Conservation (phyloP, 768 basidiomycete species). For the Hericium rajendrae region DNA sequence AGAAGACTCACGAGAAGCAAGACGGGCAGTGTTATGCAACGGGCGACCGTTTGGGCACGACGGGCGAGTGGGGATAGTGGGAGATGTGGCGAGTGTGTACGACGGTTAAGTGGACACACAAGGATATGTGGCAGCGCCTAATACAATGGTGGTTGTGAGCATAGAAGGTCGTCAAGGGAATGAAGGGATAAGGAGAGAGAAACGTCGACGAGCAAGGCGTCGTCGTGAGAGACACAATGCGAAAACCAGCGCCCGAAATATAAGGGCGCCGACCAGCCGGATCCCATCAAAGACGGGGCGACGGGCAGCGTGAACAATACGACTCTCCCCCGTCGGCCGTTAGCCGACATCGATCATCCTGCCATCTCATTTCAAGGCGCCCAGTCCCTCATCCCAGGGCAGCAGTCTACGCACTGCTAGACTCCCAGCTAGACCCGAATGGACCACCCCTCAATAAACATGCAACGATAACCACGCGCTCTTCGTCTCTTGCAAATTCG, state of each 20-base stretch:
- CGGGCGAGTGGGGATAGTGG: slow-evolving; percentile 24
- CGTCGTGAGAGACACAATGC: slow-evolving; percentile 13
- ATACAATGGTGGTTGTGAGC: slow-evolving; percentile 15
- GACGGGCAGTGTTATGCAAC: background rate
- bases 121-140: slow-evolving; percentile 2
- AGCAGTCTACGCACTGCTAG: no score
- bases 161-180: slow-evolving; percentile 27
- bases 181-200: slow-evolving; percentile 15
- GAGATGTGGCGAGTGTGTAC: slow-evolving; percentile 1
- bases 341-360: background rate
- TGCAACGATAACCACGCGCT: no score
- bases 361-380: background rate
- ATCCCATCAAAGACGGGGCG: background rate
- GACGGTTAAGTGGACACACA: slow-evolving; percentile 6
- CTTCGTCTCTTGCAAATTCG: no score
- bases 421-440: no score
- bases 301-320: background rate
- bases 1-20: background rate
- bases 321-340: background rate
- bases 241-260: slow-evolving; percentile 22
- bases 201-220: slow-evolving; percentile 17
- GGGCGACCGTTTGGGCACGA: background rate
- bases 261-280: slow-evolving; percentile 22
- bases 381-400: no score
- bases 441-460: no score